Evolutionary conservation across 2,329 filamentous ascomycete species (phyloP).

Genomic region (Pseudonectria foliicola): DNA sequence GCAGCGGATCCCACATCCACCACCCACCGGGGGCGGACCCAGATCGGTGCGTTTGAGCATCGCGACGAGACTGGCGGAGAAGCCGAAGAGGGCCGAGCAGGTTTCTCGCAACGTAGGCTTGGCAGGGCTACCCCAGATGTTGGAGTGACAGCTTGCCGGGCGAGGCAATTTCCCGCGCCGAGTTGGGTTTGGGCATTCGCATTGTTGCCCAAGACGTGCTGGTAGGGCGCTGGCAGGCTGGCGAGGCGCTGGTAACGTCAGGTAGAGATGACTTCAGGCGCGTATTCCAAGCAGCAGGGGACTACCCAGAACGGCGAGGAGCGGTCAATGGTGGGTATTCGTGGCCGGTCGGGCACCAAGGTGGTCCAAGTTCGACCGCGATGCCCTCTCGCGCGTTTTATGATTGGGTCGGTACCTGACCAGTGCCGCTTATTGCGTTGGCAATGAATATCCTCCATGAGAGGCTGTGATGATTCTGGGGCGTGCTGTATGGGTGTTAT

Average conservation of each 20-base stretch:
- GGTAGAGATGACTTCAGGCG: conserved; percentile 23
- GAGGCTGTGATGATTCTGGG: no score
- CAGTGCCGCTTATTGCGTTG: no score
- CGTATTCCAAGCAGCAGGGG: conserved; percentile 25
- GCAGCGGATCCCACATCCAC: conserved; percentile 12
- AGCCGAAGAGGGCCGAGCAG: conserved; percentile 11
- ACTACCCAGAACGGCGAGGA: conserved; percentile 27
- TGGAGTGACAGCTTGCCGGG: conserved; percentile 12
- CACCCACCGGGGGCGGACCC: conserved; percentile 10
- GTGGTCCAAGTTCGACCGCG: conserved; percentile 1
- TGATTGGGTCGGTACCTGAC: no score
- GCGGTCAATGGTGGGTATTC: conserved; percentile 25
- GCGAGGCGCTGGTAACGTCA: conserved; percentile 16
- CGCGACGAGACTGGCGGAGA: conserved; percentile 2
- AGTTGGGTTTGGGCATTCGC: conserved; percentile 23
- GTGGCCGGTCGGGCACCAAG: conserved; percentile 24
- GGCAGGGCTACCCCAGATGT: conserved; percentile 24
- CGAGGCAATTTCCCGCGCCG: conserved; percentile 19
- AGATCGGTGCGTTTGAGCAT: conserved; percentile 16
- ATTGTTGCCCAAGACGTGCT: conserved; percentile 27
- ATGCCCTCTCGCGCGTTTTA: conserved; percentile 13
- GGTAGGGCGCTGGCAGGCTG: conserved; percentile 1
- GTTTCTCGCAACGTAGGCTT: conserved; percentile 9
- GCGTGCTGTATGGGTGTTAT: no score
- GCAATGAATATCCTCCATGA: no score